These are phyloP conservation scores for Trichoderma sp. DNA, from an alignment of 2,329 filamentous ascomycete species.

Conservation along the genomic window DNA sequence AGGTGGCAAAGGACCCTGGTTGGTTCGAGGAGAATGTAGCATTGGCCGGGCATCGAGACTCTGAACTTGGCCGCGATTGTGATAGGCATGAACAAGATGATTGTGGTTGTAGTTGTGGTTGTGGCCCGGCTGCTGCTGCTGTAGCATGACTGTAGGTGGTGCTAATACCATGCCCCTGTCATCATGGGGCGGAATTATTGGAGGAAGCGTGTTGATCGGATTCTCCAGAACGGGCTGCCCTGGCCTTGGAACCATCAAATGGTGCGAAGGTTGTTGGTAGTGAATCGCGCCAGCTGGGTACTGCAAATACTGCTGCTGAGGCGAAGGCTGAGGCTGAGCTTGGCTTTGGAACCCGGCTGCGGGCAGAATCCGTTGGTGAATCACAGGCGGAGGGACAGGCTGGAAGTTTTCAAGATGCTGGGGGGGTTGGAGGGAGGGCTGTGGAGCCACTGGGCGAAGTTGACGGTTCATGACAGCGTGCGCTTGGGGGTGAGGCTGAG, in stretches of 20 bases:
- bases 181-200: neutral
- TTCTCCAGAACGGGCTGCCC: neutral
- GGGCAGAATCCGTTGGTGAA: neutral
- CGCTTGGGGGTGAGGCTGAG: neutral
- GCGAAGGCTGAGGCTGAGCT: neutral
- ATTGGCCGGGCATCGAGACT: neutral
- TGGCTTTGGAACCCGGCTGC: neutral
- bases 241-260: neutral
- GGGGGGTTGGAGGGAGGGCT: neutral
- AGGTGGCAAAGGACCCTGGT: neutral
- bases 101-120: neutral
- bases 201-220: neutral
- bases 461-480: neutral
- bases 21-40: neutral
- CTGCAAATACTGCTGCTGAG: neutral
- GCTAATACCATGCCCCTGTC: neutral
- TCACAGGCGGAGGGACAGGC: neutral
- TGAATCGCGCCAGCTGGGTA: neutral
- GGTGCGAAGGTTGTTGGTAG: neutral
- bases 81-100: neutral
- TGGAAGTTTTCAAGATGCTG: neutral
- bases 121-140: neutral
- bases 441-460: neutral
- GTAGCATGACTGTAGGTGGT: neutral
- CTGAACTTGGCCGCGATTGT: neutral